Percentiles rank a stretch among this genome's conserved stretches.
Evolutionary conservation across 306 rosid species (phyloP).

Genomic region (Quercus parvula): DNA sequence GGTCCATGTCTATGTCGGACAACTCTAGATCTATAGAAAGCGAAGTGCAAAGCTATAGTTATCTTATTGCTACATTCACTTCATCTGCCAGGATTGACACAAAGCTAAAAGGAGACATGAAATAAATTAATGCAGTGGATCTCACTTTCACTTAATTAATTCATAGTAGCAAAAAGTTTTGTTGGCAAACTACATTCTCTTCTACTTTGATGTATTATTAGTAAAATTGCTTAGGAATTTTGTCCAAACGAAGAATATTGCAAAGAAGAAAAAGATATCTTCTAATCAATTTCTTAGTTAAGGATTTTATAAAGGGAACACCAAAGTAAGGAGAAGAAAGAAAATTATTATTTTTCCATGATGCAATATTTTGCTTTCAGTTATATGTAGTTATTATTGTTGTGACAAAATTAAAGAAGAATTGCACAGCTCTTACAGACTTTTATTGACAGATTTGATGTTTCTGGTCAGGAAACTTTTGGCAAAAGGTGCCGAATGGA

Average conservation of each 20-base stretch:
- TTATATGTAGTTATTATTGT: not conserved
- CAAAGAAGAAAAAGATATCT: not conserved
- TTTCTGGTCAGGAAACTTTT: slow-evolving; percentile 16
- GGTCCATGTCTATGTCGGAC: too few relatives aligned
- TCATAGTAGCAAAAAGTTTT: not conserved
- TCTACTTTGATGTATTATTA: not conserved
- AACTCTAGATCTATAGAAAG: too few relatives aligned
- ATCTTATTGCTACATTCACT: too few relatives aligned
- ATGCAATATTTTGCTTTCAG: not conserved
- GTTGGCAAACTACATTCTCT: not conserved
- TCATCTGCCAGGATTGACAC: not conserved
- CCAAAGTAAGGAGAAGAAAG: not conserved
- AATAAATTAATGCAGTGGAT: not conserved
- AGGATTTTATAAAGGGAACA: not conserved
- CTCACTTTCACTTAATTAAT: not conserved
- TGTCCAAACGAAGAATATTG: not conserved
- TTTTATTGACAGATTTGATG: not conserved
- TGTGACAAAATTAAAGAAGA: not conserved
- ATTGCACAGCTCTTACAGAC: not conserved
- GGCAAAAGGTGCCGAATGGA: slow-evolving; percentile 6
- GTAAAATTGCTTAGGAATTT: not conserved
- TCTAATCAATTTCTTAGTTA: not conserved
- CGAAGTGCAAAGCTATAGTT: too few relatives aligned
- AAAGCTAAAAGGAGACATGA: not conserved
- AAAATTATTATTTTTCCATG: not conserved